Evolutionary conservation across 306 rosid genomes (phyloP), one percentile per base, ranked within the genome.

Genomic region (Hylodesmum podocarpum): DNA sequence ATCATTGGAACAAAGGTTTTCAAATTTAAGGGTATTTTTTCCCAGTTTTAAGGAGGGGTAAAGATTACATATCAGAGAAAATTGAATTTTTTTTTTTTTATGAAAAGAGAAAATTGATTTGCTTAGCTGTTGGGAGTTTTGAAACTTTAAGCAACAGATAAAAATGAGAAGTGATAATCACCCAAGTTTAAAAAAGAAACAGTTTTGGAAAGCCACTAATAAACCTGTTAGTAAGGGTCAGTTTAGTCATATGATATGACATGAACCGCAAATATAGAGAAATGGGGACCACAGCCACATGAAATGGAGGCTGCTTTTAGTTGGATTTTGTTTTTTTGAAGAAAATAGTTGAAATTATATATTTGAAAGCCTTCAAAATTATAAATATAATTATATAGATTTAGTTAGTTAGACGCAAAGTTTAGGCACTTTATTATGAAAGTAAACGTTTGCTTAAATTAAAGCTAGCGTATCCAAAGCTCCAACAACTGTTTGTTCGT

Each of bases 261-360:
- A 46, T 11, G 51, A 28, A 47, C n/a, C 47, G 33, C 27, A 19
- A 72, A 29, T 43, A 14, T 21, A 39, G 21, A 21, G 55, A 71
- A 19, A 12, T 13, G 72, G 82, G 82, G 16, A 80, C 87, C 73
- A 68, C 70, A 18, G 9, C 12, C 87, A 77, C 85, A 66, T 31
- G 83, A 72, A 73, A 50, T 13, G 70, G 36, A 71, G 80, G 80
- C 40, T 29, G 77, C 55, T 80, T 70, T 22, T 62, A 54, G 84
- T 79, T 83, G 81, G 83, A 78, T 70, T 51, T 53, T 31, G 81
- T 64, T 77, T n/a, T n/a, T n/a, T n/a, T n/a, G n/a, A n/a, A n/a
- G n/a, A n/a, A n/a, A n/a, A n/a, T n/a, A n/a, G n/a, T n/a, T n/a
- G n/a, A n/a, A n/a, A n/a, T n/a, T n/a, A n/a, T n/a, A n/a, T n/a